These are phyloP conservation scores for Diospyros kaki DNA, from an alignment of 148 eudicot species.

Conservation along the genomic window DNA sequence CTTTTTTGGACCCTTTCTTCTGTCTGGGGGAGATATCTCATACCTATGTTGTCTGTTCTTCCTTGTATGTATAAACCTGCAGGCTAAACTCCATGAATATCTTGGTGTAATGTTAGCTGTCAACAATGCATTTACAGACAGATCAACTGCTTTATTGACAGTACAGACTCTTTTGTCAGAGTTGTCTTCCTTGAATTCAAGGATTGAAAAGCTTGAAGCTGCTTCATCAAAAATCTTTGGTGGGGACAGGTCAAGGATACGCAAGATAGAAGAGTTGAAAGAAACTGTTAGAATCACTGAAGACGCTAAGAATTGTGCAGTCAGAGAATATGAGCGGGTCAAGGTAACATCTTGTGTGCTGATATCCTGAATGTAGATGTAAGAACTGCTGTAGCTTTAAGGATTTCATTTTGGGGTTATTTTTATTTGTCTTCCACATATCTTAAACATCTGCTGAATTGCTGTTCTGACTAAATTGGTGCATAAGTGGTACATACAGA, in stretches of 20 bases:
- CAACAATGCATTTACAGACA: slow-evolving; percentile 88
- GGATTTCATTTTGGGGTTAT: background rate
- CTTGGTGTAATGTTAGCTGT: slow-evolving; percentile 91
- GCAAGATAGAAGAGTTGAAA: slow-evolving; percentile 86
- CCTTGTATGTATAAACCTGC: slow-evolving; percentile 20
- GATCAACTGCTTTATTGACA: slow-evolving; percentile 88
- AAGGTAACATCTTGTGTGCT: slow-evolving; percentile 47
- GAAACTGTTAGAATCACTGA: slow-evolving; percentile 74
- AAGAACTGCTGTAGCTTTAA: background rate
- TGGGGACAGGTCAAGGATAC: slow-evolving; percentile 84
- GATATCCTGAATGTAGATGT: background rate
- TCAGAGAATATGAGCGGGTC: slow-evolving; percentile 77
- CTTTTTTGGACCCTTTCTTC: background rate
- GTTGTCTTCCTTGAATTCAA: slow-evolving; percentile 53
- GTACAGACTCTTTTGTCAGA: slow-evolving; percentile 93
- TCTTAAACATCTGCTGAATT: slow-evolving; percentile 6
- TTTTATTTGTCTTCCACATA: background rate
- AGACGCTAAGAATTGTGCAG: slow-evolving; percentile 81
- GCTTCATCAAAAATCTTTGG: slow-evolving; percentile 96
- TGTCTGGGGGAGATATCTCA: background rate
- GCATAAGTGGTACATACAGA: background rate
- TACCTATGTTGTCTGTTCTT: background rate
- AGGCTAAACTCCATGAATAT: slow-evolving; percentile 98
- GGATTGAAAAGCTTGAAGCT: slow-evolving; percentile 86
- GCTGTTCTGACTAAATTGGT: background rate